These are phyloP conservation scores for Trypanosoma lewisi DNA, from an alignment of 208 protist species.

Conservation along the genomic window DNA sequence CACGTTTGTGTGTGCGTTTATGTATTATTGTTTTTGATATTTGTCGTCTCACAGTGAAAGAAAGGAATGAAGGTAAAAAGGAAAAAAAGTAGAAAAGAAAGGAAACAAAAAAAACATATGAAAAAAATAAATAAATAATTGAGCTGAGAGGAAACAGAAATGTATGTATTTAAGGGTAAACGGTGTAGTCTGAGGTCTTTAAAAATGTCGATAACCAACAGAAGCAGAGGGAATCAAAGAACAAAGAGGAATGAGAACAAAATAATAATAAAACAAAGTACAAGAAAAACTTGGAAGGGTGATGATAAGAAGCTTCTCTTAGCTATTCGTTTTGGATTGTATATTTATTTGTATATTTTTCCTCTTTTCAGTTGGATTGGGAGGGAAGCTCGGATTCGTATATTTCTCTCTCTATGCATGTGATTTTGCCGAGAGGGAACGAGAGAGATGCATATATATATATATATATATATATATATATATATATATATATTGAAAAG, in stretches of 20 bases:
- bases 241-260: background rate
- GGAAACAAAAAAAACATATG: too few species aligned
- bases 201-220: background rate
- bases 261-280: background rate
- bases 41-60: too few species aligned
- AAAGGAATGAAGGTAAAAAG: background rate
- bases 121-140: too few species aligned
- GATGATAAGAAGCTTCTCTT: background rate
- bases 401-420: too few species aligned
- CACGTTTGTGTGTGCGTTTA: conserved; percentile 8
- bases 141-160: too few species aligned
- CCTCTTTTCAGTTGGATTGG: conserved; percentile 8
- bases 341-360: conserved; percentile 17
- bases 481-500: too few species aligned
- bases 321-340: conserved; percentile 8
- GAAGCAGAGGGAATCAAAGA: background rate
- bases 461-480: too few species aligned
- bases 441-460: background rate
- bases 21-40: conserved; percentile 8
- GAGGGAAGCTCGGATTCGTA: background rate
- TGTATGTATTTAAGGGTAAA: too few species aligned
- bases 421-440: too few species aligned
- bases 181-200: too few species aligned
- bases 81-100: background rate
- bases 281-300: too few species aligned